Conservation (phyloP, 495 filamentous ascomycete species). For the Penicillium diatomitis region DNA sequence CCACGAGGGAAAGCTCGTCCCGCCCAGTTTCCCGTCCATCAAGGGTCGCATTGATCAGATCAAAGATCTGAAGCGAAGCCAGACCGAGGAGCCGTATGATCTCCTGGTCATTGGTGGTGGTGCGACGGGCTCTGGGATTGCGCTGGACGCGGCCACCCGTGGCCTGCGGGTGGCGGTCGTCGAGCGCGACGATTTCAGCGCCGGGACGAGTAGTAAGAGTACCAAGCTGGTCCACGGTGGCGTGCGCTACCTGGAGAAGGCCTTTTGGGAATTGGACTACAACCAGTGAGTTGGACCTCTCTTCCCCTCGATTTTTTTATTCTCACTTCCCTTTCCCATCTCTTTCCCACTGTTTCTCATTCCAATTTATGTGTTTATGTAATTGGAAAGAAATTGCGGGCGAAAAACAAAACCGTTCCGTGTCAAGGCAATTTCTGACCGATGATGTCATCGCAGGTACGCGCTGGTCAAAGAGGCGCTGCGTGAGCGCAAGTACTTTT, state of each 20-base stretch:
- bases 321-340: background rate
- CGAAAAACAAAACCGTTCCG: background rate
- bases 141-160: constrained; percentile 85
- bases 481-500: constrained; percentile 89
- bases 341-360: background rate
- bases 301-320: background rate
- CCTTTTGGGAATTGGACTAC: constrained; percentile 93
- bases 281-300: constrained; percentile 50
- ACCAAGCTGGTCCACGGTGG: constrained; percentile 97
- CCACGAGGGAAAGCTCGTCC: constrained; percentile 66
- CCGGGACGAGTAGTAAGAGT: constrained; percentile 91
- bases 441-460: constrained; percentile 43
- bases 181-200: constrained; percentile 92
- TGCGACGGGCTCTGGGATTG: constrained; percentile 87
- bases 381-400: too few relatives aligned
- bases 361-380: too few relatives aligned
- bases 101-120: constrained; percentile 86
- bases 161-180: constrained; percentile 89
- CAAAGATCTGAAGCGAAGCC: constrained; percentile 36
- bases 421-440: constrained; percentile 7
- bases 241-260: constrained; percentile 94
- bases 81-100: constrained; percentile 55
- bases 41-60: constrained; percentile 59
- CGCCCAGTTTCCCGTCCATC: constrained; percentile 71
- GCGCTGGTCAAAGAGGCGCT: constrained; percentile 88